These are phyloP conservation scores for Rhizomucor pusillus DNA, from an alignment of 371 early-diverging fungal genomes.

Conservation along the genomic window DNA sequence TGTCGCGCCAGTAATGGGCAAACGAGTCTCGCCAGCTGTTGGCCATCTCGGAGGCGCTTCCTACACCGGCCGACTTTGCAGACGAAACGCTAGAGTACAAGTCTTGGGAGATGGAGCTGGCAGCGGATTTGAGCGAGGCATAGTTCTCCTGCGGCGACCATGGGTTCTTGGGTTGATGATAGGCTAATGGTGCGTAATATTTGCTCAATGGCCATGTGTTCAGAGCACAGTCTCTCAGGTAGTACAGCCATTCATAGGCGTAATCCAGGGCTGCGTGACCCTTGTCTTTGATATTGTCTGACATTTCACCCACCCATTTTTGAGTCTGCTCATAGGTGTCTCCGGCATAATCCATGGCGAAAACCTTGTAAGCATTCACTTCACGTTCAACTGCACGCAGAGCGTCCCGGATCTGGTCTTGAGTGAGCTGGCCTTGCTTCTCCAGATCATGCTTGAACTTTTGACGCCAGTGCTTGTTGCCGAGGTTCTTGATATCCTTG, in stretches of 20 bases:
- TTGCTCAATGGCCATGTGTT: background rate
- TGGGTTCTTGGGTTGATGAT: slow-evolving; percentile 18
- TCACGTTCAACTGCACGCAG: slow-evolving; percentile 26
- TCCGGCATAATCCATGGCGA: slow-evolving; percentile 43
- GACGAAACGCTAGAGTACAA: slow-evolving; percentile 8
- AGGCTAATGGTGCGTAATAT: background rate
- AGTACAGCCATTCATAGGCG: slow-evolving; percentile 4
- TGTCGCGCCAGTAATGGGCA: slow-evolving; percentile 36
- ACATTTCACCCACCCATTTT: slow-evolving; percentile 13
- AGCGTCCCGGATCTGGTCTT: slow-evolving; percentile 24
- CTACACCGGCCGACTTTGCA: slow-evolving; percentile 4
- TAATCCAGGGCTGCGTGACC: slow-evolving; percentile 6
- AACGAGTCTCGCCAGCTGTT: slow-evolving; percentile 22
- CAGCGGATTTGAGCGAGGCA: slow-evolving; percentile 15
- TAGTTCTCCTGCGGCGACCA: slow-evolving; percentile 6
- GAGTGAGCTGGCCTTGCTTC: slow-evolving; percentile 28
- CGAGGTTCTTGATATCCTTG: slow-evolving; percentile 26
- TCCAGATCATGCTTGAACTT: slow-evolving; percentile 26
- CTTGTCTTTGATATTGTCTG: slow-evolving; percentile 7
- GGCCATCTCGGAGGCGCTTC: slow-evolving; percentile 21
- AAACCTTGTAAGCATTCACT: slow-evolving; percentile 44
- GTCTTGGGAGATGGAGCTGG: slow-evolving; percentile 10
- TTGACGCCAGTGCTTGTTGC: slow-evolving; percentile 32
- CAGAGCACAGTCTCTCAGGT: background rate
- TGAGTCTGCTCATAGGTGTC: slow-evolving; percentile 24